Conservation (phyloP, 176 grass and related monocot genomes). For the Triticum dicoccoides region DNA sequence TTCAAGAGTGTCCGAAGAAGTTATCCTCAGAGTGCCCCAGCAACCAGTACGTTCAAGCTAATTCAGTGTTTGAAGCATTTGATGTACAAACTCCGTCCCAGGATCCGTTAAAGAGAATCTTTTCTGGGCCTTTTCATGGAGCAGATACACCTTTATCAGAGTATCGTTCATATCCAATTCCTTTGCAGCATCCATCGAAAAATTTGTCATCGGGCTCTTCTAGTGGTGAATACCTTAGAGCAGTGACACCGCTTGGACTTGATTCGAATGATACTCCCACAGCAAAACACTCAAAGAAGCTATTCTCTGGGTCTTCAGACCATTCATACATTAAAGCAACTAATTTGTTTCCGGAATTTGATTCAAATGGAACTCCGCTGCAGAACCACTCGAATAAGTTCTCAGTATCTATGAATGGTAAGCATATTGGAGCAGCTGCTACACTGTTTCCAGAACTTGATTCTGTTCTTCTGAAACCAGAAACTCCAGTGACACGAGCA, state of each 20-base stretch:
- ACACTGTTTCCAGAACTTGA: constrained; percentile 40
- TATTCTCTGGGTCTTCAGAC: constrained; percentile 13
- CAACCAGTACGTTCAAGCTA: background rate
- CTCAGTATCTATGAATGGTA: constrained; percentile 4
- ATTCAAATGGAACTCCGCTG: constrained; percentile 40
- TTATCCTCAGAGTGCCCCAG: constrained; percentile 24
- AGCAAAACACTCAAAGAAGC: constrained; percentile 28
- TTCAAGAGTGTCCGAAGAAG: constrained; percentile 20
- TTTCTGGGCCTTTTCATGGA: constrained; percentile 25
- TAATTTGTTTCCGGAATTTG: constrained; percentile 34
- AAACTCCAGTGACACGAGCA: constrained; percentile 63
- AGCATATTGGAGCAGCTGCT: constrained; percentile 21
- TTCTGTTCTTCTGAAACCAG: constrained; percentile 54
- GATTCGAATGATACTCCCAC: constrained; percentile 12
- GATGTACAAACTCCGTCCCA: constrained; percentile 50
- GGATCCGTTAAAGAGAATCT: constrained; percentile 28
- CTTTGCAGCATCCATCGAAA: constrained; percentile 34
- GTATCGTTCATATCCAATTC: constrained; percentile 30
- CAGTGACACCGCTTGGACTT: background rate
- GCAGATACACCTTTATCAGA: constrained; percentile 37
- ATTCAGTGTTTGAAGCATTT: constrained; percentile 38
- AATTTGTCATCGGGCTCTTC: constrained; percentile 22
- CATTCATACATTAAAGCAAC: constrained; percentile 40
- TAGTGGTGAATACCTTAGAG: constrained; percentile 33
- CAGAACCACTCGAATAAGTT: constrained; percentile 22